Conservation (phyloP, 495 filamentous ascomycete genomes). For the Elaphomyces granulatus region DNA sequence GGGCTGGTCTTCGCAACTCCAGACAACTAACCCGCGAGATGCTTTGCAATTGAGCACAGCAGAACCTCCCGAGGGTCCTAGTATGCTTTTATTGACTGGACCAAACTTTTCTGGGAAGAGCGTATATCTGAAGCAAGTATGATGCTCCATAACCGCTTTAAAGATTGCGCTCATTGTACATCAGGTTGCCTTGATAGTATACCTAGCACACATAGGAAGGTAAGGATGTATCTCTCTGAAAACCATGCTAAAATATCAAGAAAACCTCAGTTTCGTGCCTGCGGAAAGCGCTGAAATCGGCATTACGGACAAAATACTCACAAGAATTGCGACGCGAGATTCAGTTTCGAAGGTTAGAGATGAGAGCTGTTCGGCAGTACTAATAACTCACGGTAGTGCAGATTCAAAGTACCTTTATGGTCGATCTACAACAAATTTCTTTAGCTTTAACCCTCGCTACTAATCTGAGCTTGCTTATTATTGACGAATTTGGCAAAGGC, state of each 20-base stretch:
- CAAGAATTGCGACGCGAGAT: conserved; percentile 74
- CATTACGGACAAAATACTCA: conserved; percentile 84
- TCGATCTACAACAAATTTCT: conserved; percentile 79
- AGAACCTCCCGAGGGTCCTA: conserved; percentile 30
- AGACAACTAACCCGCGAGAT: too few species aligned
- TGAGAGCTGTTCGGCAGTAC: not conserved
- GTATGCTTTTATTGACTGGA: conserved; percentile 75
- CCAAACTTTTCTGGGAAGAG: conserved; percentile 97
- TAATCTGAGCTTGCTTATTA: conserved; percentile 59
- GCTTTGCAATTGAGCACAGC: not conserved
- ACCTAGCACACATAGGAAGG: conserved; percentile 82
- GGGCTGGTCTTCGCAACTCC: too few species aligned
- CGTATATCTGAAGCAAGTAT: conserved; percentile 80
- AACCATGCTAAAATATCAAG: conserved; percentile 1
- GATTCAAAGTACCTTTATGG: conserved; percentile 85
- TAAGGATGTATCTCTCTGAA: conserved; percentile 8
- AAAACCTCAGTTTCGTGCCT: conserved; percentile 54
- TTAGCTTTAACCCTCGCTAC: conserved; percentile 68
- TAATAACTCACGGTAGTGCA: conserved; percentile 12
- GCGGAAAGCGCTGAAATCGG: conserved; percentile 67
- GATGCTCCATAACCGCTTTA: not conserved
- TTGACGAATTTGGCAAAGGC: conserved; percentile 96
- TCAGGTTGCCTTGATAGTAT: conserved; percentile 72
- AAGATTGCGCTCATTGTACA: not conserved
- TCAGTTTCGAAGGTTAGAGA: conserved; percentile 53